Base-by-base conservation (phyloP, 331 rosid genomes). In the Quercus phellos region DNA sequence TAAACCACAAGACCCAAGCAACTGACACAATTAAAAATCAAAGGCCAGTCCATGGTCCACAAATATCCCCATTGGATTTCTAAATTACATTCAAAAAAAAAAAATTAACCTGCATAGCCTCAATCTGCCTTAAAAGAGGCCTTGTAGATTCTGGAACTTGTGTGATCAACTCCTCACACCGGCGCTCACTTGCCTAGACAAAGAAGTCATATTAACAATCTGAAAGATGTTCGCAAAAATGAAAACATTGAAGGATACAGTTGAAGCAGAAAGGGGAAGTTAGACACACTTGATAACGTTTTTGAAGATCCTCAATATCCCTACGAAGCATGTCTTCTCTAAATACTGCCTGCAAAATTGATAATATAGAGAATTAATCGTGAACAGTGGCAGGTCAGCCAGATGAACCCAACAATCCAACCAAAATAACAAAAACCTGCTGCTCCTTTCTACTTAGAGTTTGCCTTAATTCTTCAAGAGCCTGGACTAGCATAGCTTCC, bases 111-210 rank as follows among this genome's bases (percentile, higher is more conserved):
- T 95, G 98, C 96, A 95, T 95, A 79, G 96, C 98, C 83, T 95
- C 99, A 72, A 95, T 93, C 85, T 95, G 99, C 84, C 99, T 89
- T 76, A 95, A 84, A 81, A 95, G 97, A 0, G 98, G 99, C 85
- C 98, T 91, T 22, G 99, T 95, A 73, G 98, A 93, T 71, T 95
- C 98, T 22, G 97, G 99, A 78, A 93, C 98, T 88, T 93, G 99
- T 0, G 96, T 91, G 71, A 91, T 84, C 88, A 95, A 78, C 75
- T 95, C 93, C 82, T 91, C 98, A 79, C 98, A 91, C 22, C 99
- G 92, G 29, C 98, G 92, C 85, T 93, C 99, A 85, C 98, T 95
- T 78, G 94, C 97, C 99, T 91, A 79, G 61, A 79, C 72, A 74
- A 81, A 83, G 50, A 14, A 61, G 18, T 63, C 71, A 74, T 32